Evolutionary conservation across 192 early-diverging fungal species (phyloP), one percentile per base, ranked within the genome.

Genomic region (Backusella australiensis): DNA sequence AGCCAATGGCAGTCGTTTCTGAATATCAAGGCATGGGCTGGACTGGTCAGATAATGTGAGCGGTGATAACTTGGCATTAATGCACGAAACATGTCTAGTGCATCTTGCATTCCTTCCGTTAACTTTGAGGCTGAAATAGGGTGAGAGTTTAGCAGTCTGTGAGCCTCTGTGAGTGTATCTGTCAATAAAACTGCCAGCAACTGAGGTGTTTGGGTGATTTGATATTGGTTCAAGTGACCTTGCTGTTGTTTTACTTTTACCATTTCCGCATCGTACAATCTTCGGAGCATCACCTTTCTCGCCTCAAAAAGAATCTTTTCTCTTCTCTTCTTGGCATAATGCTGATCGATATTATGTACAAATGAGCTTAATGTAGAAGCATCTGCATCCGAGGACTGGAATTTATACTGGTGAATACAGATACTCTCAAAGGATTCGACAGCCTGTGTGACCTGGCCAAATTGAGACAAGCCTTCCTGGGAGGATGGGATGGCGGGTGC

Each of bases 1-100:
- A 92, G 77, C 83, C 90, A 94, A 66, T 86, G 84, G 72, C 90
- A 92, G 69, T 94, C 92, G 36, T 93, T 94, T 52, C 84, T 81
- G 69, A 94, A 92, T 38, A 94, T 71, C 59, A 94, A 84, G 0
- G 89, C 65, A 44, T 86, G 68, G 19, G 89, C 85, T n/a, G 91
- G 88, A 26, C 80, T 77, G n/a, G 82, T 72, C 2, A 82, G 74
- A 17, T 91, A 82, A n/a, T 84, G 76, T 34, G 88, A 83, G 3
- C 81, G 81, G 74, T 93, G 90, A 49, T 89, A 83, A 9, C 86
- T 84, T 6, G 91, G 93, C 83, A 87, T 87, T 14, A 93, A 74
- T 1, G 87, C 86, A 8, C 89, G 84, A 76, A 87, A 94, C 34
- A 91, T 74, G 74, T 91, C 92, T 26, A 87, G 73, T 0, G 87